Evolutionary conservation across 768 basidiomycete genomes (phyloP), one percentile per base, ranked within the genome.

Genomic region (Mrakia hoshinonis): DNA sequence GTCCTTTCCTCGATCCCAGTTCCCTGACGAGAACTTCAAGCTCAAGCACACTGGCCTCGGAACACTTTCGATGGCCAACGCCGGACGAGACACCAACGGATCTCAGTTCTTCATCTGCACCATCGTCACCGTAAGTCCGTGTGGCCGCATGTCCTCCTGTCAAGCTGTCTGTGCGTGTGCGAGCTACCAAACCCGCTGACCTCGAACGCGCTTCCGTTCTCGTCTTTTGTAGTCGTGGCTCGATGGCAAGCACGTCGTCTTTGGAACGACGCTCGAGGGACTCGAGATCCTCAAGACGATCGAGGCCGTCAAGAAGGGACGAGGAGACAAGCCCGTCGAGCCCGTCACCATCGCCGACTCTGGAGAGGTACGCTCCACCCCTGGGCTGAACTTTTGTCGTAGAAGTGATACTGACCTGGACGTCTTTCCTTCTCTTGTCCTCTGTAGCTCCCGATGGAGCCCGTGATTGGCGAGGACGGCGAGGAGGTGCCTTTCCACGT

Each of bases 11-110:
- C 20, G 13, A 6, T 55, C 88, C 75, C 84, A 83, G 77, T 99
- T 99, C 81, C 84, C 88, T 67, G 95, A 98, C 75, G 96, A 98
- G 83, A 98, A 97, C 84, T 93, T 93, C 91, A 91, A 97, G 85
- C 89, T 98, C 80, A 87, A 87, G 79, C 95, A 99, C 84, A 89
- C 90, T 76, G 87, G 86, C 47, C 86, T 90, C 63, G 94, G 94
- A 74, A 77, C 78, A 69, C 58, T 61, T 38, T 61, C 58, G 58
- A 96, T 97, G 94, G 94, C 94, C 62, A 97, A 96, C 77, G 87
- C 92, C 68, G 79, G 79, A 76, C 74, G 80, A 80, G 89, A 94
- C 79, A 96, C 94, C 43, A 97, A 97, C 76, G 94, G 90, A 89
- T 77, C 70, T 34, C 89, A 92, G 79, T 93, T 95, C 91, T 97